Evolutionary conservation across 192 early-diverging fungal genomes (phyloP).

Genomic region (Rhizoclosmatium globosum): DNA sequence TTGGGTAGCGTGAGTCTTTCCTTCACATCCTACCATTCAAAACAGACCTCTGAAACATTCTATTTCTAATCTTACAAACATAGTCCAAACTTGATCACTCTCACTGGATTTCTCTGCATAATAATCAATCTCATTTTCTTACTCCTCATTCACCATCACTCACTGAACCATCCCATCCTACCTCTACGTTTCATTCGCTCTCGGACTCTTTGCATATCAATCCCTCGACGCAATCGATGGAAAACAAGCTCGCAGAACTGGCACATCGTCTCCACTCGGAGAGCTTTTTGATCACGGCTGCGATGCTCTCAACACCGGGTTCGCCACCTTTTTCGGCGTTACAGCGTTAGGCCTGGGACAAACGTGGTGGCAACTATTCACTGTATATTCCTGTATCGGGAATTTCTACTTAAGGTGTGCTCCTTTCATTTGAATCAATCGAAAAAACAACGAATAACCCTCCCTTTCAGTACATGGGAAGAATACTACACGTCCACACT

Average conservation of each 20-base stretch:
- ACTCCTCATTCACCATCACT: constrained; percentile 79
- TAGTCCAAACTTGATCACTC: constrained; percentile 90
- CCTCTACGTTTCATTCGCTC: constrained; percentile 63
- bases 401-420: constrained; percentile 83
- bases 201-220: constrained; percentile 89
- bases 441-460: too few relatives aligned
- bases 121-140: constrained; percentile 73
- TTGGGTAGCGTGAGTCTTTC: constrained; percentile 80
- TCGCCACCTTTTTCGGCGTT: constrained; percentile 65
- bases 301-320: constrained; percentile 71
- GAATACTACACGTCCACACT: constrained; percentile 92
- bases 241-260: constrained; percentile 92
- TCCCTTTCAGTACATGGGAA: constrained; percentile 74
- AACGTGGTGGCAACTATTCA: constrained; percentile 65
- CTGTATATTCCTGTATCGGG: constrained; percentile 51
- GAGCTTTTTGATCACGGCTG: constrained; percentile 85
- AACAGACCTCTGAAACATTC: not conserved
- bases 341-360: constrained; percentile 74
- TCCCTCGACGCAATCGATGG: constrained; percentile 95
- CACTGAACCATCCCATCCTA: constrained; percentile 73
- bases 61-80: not conserved
- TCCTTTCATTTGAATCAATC: too few relatives aligned
- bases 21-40: not conserved
- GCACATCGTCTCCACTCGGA: constrained; percentile 85
- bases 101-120: constrained; percentile 84